A percentile compares a stretch with the other conserved stretches of the same genome.
These are phyloP conservation scores for Claviceps digitariae DNA, from an alignment of 2,329 filamentous ascomycete species.

Conservation along the genomic window DNA sequence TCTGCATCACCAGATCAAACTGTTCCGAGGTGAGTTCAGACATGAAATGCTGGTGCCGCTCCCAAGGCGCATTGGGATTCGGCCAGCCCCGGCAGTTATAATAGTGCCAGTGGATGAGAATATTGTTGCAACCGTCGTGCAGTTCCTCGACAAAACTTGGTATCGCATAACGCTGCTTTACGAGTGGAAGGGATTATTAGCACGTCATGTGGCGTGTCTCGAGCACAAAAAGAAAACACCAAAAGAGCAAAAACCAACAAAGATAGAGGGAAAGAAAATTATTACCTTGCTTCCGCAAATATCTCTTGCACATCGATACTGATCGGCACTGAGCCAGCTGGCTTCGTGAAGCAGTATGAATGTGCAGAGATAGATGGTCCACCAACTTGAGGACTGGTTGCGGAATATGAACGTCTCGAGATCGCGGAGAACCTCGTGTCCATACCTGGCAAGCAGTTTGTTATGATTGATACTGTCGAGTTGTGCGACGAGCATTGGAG, in stretches of 20 bases:
- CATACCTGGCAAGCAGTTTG: constrained; percentile 21
- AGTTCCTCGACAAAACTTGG: constrained; percentile 27
- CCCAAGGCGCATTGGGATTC: constrained; percentile 13
- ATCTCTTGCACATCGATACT: constrained; percentile 28
- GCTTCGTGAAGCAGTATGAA: constrained; percentile 31
- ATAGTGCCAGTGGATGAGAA: constrained; percentile 38
- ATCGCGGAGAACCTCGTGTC: constrained; percentile 19
- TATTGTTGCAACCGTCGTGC: constrained; percentile 30
- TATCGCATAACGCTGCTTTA: constrained; percentile 24
- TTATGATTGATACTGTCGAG: constrained; percentile 28
- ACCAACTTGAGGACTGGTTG: constrained; percentile 18
- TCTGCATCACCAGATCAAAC: constrained; percentile 18
- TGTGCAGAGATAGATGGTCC: constrained; percentile 23
- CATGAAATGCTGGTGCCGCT: constrained; percentile 15
- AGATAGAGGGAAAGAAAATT: background rate
- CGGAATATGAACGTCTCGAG: constrained; percentile 23
- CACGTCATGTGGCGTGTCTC: background rate
- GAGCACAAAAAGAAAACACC: background rate
- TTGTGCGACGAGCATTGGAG: constrained; percentile 32
- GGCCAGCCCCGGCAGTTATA: constrained; percentile 25
- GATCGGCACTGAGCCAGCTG: constrained; percentile 25
- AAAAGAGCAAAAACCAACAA: background rate
- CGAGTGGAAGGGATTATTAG: background rate
- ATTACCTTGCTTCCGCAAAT: constrained; percentile 17
- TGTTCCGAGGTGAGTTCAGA: constrained; percentile 19